phyloP scores from a whole-genome alignment of 192 early-diverging fungal genomes.

The Entomortierella chlamydospora region DNA sequence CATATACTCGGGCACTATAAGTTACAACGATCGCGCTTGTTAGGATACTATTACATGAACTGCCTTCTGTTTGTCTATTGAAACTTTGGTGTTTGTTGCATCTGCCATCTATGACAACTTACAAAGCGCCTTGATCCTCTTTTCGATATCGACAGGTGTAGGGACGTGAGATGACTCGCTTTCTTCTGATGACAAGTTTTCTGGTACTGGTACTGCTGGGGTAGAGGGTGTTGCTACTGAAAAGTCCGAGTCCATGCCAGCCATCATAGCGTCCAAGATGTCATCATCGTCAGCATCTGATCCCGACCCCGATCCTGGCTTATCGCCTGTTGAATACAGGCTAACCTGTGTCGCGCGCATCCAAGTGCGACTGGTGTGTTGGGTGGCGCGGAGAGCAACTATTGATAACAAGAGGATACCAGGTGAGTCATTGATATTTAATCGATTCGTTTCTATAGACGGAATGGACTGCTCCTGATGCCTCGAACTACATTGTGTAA shows the following conservation, averaged over 20 bases:
- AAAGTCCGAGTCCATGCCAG: constrained; percentile 48
- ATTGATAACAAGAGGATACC: neutral
- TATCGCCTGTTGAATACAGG: constrained; percentile 45
- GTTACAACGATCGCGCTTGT: neutral
- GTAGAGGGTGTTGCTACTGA: constrained; percentile 32
- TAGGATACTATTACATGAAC: neutral
- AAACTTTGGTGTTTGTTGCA: neutral
- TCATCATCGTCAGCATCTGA: constrained; percentile 35
- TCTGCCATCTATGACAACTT: constrained; percentile 7
- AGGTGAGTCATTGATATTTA: neutral
- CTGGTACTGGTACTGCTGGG: neutral
- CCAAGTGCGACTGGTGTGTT: constrained; percentile 22
- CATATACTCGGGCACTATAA: constrained; percentile 47
- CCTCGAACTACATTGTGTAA: too few species aligned
- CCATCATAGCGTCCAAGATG: constrained; percentile 52
- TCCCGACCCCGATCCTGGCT: constrained; percentile 33
- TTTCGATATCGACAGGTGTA: constrained; percentile 41
- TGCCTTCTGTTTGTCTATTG: neutral
- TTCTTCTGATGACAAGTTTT: constrained; percentile 1
- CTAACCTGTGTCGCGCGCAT: constrained; percentile 32
- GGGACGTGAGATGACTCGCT: constrained; percentile 26
- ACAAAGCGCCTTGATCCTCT: constrained; percentile 44
- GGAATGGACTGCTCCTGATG: neutral
- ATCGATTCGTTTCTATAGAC: neutral
- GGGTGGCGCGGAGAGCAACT: constrained; percentile 26